phyloP scores from a whole-genome alignment of 192 early-diverging fungal genomes.

The Diversispora epigaea region DNA sequence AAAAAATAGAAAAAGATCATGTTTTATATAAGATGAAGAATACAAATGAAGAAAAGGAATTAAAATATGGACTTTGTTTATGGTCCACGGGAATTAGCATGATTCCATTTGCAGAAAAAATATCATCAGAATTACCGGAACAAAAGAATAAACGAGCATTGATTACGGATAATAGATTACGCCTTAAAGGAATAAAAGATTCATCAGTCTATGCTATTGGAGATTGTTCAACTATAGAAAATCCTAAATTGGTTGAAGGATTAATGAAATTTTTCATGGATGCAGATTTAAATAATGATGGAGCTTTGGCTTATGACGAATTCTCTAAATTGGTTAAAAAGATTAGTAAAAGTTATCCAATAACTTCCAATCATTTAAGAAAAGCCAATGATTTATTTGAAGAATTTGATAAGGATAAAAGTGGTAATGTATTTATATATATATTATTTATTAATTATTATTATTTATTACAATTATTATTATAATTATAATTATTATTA shows the following conservation, averaged over 20 bases:
- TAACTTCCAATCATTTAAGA: constrained; percentile 54
- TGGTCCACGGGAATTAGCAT: constrained; percentile 65
- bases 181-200: constrained; percentile 55
- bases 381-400: constrained; percentile 48
- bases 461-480: too few species aligned
- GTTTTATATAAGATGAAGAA: constrained; percentile 58
- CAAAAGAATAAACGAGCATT: constrained; percentile 65
- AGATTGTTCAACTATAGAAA: constrained; percentile 72
- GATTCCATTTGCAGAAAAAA: constrained; percentile 52
- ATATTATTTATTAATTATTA: neutral
- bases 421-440: constrained; percentile 16
- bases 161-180: constrained; percentile 55
- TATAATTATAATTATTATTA: too few species aligned
- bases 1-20: constrained; percentile 51
- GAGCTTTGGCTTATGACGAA: constrained; percentile 49
- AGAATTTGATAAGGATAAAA: constrained; percentile 52
- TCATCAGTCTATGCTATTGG: constrained; percentile 67
- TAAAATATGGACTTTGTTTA: constrained; percentile 52
- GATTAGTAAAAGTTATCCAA: constrained; percentile 48
- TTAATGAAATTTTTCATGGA: constrained; percentile 50
- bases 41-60: constrained; percentile 35
- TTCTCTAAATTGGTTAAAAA: constrained; percentile 45
- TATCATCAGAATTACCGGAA: constrained; percentile 47
- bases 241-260: constrained; percentile 54
- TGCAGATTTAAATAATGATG: constrained; percentile 51